A percentile compares a stretch with the other conserved stretches of the same genome.
phyloP scores from a whole-genome alignment of 2,329 filamentous ascomycete species.

The Colletotrichum eremochloae region DNA sequence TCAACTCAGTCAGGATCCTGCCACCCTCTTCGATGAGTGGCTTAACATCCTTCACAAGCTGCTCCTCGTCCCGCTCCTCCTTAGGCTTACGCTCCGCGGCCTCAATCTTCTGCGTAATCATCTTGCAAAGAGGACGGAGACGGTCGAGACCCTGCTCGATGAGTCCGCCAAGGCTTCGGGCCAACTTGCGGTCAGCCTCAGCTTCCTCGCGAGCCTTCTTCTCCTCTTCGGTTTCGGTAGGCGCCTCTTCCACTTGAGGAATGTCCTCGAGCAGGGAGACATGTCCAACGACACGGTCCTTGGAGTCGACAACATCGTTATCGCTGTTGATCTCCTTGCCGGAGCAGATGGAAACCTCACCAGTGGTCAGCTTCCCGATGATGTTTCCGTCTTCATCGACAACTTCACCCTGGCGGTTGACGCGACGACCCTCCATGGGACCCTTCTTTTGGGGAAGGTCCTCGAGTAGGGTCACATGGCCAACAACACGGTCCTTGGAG shows the following conservation, averaged over 20 bases:
- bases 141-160: slow-evolving; percentile 86
- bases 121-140: slow-evolving; percentile 86
- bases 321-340: slow-evolving; percentile 80
- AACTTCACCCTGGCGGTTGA: slow-evolving; percentile 72
- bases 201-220: slow-evolving; percentile 68
- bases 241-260: slow-evolving; percentile 65
- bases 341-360: slow-evolving; percentile 73
- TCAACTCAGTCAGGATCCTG: slow-evolving; percentile 86
- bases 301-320: slow-evolving; percentile 78
- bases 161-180: slow-evolving; percentile 78
- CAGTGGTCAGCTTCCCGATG: slow-evolving; percentile 76
- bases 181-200: slow-evolving; percentile 80
- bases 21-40: slow-evolving; percentile 90
- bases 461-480: slow-evolving; percentile 76
- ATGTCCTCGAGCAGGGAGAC: slow-evolving; percentile 75
- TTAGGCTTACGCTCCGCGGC: slow-evolving; percentile 83
- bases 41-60: slow-evolving; percentile 86
- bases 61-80: slow-evolving; percentile 91
- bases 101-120: slow-evolving; percentile 89
- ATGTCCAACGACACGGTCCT: slow-evolving; percentile 76
- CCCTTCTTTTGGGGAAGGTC: slow-evolving; percentile 68
- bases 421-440: slow-evolving; percentile 65
- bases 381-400: slow-evolving; percentile 70
- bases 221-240: slow-evolving; percentile 56
- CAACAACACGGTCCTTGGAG: slow-evolving; percentile 74